Evolutionary conservation across 495 filamentous ascomycete species (phyloP), one percentile per base, ranked within the genome.

Genomic region (Penicillium subrubescens): DNA sequence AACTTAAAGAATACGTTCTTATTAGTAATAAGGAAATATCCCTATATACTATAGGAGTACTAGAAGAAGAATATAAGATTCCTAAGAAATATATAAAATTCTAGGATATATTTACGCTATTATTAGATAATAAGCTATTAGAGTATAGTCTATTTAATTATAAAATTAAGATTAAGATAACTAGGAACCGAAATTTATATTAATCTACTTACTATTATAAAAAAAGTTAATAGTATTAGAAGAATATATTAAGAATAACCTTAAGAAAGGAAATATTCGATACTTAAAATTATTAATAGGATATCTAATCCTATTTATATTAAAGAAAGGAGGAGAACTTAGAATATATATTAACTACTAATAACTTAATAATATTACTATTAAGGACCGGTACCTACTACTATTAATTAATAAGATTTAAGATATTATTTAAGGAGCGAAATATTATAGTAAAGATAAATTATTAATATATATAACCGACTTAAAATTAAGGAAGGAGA

Each of bases 371-470:
- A 33, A 50, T n/a, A 66, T 67, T 33, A 77, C 64, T 21, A 63
- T 68, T 27, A 73, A 75, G 27, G 61, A 77, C 48, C 21, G 44
- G 59, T 62, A 77, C 43, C 64, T 48, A 44, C 51, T 75, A 67
- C 60, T 19, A 6, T 50, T 67, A 19, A 72, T 71, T 19, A 33
- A 51, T n/a, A 59, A 71, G 37, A 67, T 70, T 12, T 44, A 71
- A 44, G 63, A 69, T 60, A 52, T 39, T 17, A 55, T 77, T 5
- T 43, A 50, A 39, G 41, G 57, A 69, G 62, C 53, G 34, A 73
- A 74, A 35, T 69, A 39, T 5, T 75, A 65, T 56, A 66, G 37
- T 15, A 74, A 75, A 48, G 64, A 74, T 52, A 59, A 77, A 65
- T 73, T 27, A 64, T 33, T 39, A 60, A 66, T 21, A 43, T 21